A percentile compares a stretch with the other conserved stretches of the same genome.
Conservation (phyloP, 2,329 filamentous ascomycete species). For the Sclerotinia nivalis region DNA sequence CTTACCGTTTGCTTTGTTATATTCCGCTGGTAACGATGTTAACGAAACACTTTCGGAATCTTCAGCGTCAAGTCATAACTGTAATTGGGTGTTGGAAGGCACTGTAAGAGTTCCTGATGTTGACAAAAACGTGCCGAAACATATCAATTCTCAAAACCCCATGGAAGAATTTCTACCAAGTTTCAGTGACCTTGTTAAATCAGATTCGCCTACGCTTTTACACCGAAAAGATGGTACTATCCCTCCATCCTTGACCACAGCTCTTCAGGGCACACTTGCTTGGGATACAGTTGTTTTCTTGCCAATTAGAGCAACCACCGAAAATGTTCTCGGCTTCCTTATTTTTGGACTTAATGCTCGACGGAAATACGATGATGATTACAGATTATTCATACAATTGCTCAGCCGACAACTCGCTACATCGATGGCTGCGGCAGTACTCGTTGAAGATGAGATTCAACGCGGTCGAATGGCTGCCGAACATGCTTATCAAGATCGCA, state of each 20-base stretch:
- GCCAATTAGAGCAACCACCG: conserved; percentile 52
- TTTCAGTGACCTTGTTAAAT: conserved; percentile 7
- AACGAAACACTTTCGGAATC: conserved; percentile 32
- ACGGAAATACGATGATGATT: conserved; percentile 78
- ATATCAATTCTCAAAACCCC: neutral
- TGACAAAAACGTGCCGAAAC: conserved; percentile 9
- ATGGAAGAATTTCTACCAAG: conserved; percentile 15
- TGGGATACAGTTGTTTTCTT: conserved; percentile 15
- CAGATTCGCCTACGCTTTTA: conserved; percentile 16
- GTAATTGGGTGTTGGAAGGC: conserved; percentile 33
- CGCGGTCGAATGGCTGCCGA: conserved; percentile 72
- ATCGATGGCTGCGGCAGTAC: conserved; percentile 75
- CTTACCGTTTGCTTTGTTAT: conserved; percentile 73
- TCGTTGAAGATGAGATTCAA: conserved; percentile 81
- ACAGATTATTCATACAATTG: conserved; percentile 73
- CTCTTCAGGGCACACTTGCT: neutral
- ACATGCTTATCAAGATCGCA: conserved; percentile 72
- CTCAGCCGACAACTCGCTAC: conserved; percentile 75
- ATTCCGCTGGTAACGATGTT: conserved; percentile 68
- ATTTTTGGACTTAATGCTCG: conserved; percentile 77
- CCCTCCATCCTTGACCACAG: neutral
- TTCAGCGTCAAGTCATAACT: conserved; percentile 27
- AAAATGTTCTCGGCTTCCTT: conserved; percentile 74
- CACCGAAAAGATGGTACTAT: conserved; percentile 6
- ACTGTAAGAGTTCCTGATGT: conserved; percentile 25